phyloP scores from a whole-genome alignment of 768 basidiomycete genomes.

The Trametes elegans region DNA sequence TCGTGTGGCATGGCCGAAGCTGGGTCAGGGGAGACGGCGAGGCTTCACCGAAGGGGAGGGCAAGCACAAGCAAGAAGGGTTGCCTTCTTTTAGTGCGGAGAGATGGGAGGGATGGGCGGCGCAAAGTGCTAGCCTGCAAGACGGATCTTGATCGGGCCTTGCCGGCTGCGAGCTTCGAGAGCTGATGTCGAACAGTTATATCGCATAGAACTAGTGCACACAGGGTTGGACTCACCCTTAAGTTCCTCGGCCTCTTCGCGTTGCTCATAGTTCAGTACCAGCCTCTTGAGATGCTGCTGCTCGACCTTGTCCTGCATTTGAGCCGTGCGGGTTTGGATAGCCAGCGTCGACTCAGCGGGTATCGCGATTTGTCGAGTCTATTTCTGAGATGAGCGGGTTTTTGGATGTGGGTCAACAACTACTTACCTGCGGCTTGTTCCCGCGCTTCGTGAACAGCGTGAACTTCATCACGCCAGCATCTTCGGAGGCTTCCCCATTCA shows the following conservation, averaged over 20 bases:
- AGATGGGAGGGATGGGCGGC: background rate
- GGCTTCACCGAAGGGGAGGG: constrained; percentile 6
- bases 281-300: constrained; percentile 94
- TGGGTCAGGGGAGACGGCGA: background rate
- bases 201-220: background rate
- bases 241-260: constrained; percentile 83
- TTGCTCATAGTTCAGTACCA: constrained; percentile 90
- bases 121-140: constrained; percentile 54
- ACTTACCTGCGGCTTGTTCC: constrained; percentile 86
- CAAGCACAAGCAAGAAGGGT: constrained; percentile 18
- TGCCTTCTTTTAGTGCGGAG: constrained; percentile 3
- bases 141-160: constrained; percentile 73
- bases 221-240: constrained; percentile 49
- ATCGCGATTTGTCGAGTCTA: constrained; percentile 88
- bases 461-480: constrained; percentile 75
- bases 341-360: constrained; percentile 83
- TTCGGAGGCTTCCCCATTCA: constrained; percentile 25
- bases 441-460: constrained; percentile 87
- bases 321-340: constrained; percentile 86
- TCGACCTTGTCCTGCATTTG: constrained; percentile 95
- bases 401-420: too few species aligned
- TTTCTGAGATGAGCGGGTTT: background rate
- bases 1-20: background rate
- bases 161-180: constrained; percentile 65
- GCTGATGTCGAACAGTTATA: constrained; percentile 39